Conservation (phyloP, 495 filamentous ascomycete species). For the Arthonia radiata region DNA sequence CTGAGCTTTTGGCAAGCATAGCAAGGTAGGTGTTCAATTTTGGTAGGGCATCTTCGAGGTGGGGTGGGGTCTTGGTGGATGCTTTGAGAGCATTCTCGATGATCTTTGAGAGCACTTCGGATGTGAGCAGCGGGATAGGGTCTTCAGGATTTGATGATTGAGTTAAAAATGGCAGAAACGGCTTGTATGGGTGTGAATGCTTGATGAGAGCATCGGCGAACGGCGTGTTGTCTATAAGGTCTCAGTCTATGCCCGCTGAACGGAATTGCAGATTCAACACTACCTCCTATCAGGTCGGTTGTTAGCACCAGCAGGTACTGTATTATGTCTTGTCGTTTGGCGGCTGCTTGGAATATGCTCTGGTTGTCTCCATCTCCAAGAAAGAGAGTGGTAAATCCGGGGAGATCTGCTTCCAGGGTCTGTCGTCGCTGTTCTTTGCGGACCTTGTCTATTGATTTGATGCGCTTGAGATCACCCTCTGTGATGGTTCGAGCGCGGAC, state of each 20-base stretch:
- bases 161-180: slow-evolving; percentile 65
- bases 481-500: slow-evolving; percentile 83
- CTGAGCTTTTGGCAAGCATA: slow-evolving; percentile 52
- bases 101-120: slow-evolving; percentile 62
- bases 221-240: slow-evolving; percentile 41
- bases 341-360: slow-evolving; percentile 61
- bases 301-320: slow-evolving; percentile 86
- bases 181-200: slow-evolving; percentile 54
- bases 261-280: slow-evolving; percentile 1
- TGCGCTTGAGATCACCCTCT: slow-evolving; percentile 81
- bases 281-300: slow-evolving; percentile 71
- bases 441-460: slow-evolving; percentile 93
- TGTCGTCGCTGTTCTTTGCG: slow-evolving; percentile 66
- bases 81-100: slow-evolving; percentile 41
- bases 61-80: slow-evolving; percentile 24
- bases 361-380: slow-evolving; percentile 42
- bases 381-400: slow-evolving; percentile 54
- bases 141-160: slow-evolving; percentile 64
- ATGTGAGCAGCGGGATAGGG: slow-evolving; percentile 67
- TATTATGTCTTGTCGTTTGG: slow-evolving; percentile 61
- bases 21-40: slow-evolving; percentile 69
- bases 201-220: slow-evolving; percentile 50
- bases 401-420: slow-evolving; percentile 52
- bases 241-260: slow-evolving; percentile 1
- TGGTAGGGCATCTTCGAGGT: slow-evolving; percentile 59